A percentile compares a stretch with the other conserved stretches of the same genome.
These are phyloP conservation scores for Aspergillus ochraceoroseus DNA, from an alignment of 2,329 filamentous ascomycete species.

Conservation along the genomic window DNA sequence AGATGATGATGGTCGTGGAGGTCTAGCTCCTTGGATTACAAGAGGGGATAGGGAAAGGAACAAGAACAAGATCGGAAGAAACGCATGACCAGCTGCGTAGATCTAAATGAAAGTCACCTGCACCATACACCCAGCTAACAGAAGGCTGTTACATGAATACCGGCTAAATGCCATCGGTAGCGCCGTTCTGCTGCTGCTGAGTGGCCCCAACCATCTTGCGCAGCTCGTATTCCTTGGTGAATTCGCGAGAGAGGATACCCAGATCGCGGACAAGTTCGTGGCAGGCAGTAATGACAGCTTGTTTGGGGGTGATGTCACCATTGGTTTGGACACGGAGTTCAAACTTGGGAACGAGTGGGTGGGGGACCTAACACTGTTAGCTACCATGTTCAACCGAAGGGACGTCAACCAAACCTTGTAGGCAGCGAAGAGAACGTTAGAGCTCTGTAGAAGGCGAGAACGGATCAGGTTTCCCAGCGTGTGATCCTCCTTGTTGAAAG, in stretches of 20 bases:
- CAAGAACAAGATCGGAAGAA: conserved; percentile 9
- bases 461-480: conserved; percentile 87
- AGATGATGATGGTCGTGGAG: conserved; percentile 3
- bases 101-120: conserved; percentile 2
- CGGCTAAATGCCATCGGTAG: conserved; percentile 23
- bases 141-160: background rate
- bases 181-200: conserved; percentile 43
- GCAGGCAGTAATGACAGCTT: conserved; percentile 75
- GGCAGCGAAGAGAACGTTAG: conserved; percentile 80
- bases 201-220: conserved; percentile 74
- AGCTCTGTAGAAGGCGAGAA: conserved; percentile 76
- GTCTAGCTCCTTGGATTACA: conserved; percentile 5
- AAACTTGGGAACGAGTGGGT: conserved; percentile 51
- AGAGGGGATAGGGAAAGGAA: conserved; percentile 1
- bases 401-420: conserved; percentile 89
- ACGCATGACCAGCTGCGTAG: conserved; percentile 25
- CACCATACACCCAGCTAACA: background rate
- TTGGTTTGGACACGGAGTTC: conserved; percentile 86
- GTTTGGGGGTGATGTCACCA: conserved; percentile 79
- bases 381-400: no score
- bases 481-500: conserved; percentile 94
- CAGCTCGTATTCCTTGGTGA: conserved; percentile 87
- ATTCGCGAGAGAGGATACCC: conserved; percentile 74
- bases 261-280: conserved; percentile 77
- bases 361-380: conserved; percentile 42